Base-by-base conservation (phyloP, 192 early-diverging fungal genomes). In the Backusella macrospora region DNA sequence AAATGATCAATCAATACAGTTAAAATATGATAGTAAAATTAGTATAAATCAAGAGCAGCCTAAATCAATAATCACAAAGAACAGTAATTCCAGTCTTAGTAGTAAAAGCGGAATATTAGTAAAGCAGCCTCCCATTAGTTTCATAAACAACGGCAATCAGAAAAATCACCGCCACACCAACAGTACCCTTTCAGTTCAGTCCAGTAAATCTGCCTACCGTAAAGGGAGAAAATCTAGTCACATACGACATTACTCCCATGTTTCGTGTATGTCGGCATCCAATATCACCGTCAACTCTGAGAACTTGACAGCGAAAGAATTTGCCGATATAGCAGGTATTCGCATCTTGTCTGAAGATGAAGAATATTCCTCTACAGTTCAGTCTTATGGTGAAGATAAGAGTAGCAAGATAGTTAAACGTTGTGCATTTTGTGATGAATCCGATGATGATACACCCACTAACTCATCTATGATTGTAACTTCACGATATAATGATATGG, bases 251-350 rank as follows among this genome's bases (percentile, higher is more conserved):
- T 77, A 72, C 29, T 77, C 76, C 3, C 76, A 80, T 45, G 34
- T 72, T 29, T 79, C 73, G 4, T 77, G 43, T 62, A 40, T 72
- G n/a, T 73, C 72, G 23, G 16, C 77, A 13, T 76, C 78, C 10
- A 80, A 75, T 37, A 76, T 80, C 38, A 80, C 73, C n/a, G 71
- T 80, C 8, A 76, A 80, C 43, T 80, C 78, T 10, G 78, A 80
- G 13, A 65, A 80, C 52, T 45, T 80, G 37, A 80, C 78, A 9
- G 78, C 78, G n/a, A 75, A 75, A 38, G 78, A 80, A 72, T 80
- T 80, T 73, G 78, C 78, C 39, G 78, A 80, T 71, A 72, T 75
- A 9, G 70, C 74, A 7, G 78, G 78, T 4, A 80, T 80, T 49
- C 63, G 59, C 1, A 80, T 80, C 40, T 29, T 77, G 15, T 52